These are phyloP conservation scores for Haplosporangium sp. DNA, from an alignment of 371 early-diverging fungal genomes.

Conservation along the genomic window DNA sequence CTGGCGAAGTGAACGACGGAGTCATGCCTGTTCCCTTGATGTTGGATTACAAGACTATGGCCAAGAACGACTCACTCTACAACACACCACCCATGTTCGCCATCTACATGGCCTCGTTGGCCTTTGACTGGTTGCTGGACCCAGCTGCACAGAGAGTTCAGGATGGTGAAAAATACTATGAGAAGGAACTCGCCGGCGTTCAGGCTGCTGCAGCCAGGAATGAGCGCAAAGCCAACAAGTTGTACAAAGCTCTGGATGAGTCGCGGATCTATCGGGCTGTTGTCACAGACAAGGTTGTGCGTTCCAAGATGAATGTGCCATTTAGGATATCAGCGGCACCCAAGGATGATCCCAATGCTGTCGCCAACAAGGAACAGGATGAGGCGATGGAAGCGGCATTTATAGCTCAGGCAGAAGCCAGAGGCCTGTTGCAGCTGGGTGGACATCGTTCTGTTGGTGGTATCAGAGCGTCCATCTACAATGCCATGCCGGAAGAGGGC, in stretches of 20 bases:
- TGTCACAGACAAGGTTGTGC: slow-evolving; percentile 65
- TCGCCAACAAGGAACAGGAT: slow-evolving; percentile 42
- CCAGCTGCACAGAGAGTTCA: slow-evolving; percentile 33
- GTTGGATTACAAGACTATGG: slow-evolving; percentile 88
- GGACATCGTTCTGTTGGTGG: slow-evolving; percentile 97
- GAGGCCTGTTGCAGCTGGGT: slow-evolving; percentile 86
- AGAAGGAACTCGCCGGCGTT: slow-evolving; percentile 79
- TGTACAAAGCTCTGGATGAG: slow-evolving; percentile 80
- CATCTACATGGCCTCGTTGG: slow-evolving; percentile 92
- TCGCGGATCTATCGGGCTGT: slow-evolving; percentile 76
- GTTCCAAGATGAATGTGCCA: slow-evolving; percentile 93
- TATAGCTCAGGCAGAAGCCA: slow-evolving; percentile 80
- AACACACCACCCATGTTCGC: slow-evolving; percentile 97
- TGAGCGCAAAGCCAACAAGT: slow-evolving; percentile 68
- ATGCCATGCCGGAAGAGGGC: slow-evolving; percentile 89
- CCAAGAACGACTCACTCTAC: slow-evolving; percentile 88
- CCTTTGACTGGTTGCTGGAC: slow-evolving; percentile 80
- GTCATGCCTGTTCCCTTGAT: slow-evolving; percentile 79
- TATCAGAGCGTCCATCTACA: slow-evolving; percentile 94
- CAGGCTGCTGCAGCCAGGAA: slow-evolving; percentile 70
- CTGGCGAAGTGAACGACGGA: slow-evolving; percentile 48
- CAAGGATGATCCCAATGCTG: slow-evolving; percentile 21
- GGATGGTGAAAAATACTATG: slow-evolving; percentile 26
- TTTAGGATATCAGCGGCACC: slow-evolving; percentile 73
- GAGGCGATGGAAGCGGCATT: slow-evolving; percentile 85